phyloP scores from a whole-genome alignment of 1,284 basidiomycete species.

The Phlebopus sp. region DNA sequence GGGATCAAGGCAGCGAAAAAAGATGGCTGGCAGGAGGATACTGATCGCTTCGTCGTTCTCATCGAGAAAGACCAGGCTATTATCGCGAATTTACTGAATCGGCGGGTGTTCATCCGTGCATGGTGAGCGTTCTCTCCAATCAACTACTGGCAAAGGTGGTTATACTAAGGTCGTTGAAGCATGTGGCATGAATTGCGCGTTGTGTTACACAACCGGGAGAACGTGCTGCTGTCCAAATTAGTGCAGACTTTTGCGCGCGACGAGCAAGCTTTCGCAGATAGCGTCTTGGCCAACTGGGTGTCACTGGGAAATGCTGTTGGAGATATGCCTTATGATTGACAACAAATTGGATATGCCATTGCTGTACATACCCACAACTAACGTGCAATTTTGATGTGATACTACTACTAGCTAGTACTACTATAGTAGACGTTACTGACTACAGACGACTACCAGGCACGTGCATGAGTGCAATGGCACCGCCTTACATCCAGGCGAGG shows the following conservation, averaged over 20 bases:
- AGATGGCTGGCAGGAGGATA: slow-evolving; percentile 81
- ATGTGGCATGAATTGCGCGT: slow-evolving; percentile 92
- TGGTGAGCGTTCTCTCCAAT: slow-evolving; percentile 48
- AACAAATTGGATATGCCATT: slow-evolving; percentile 1
- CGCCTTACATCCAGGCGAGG: no score
- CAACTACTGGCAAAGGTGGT: not conserved
- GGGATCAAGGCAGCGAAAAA: slow-evolving; percentile 64
- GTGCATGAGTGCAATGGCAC: no score
- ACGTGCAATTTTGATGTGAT: not conserved
- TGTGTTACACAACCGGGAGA: slow-evolving; percentile 85
- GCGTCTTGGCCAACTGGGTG: slow-evolving; percentile 67
- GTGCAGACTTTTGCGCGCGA: slow-evolving; percentile 71
- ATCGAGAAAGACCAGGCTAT: slow-evolving; percentile 78
- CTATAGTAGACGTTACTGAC: no score
- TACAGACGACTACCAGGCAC: no score
- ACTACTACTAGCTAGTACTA: no score
- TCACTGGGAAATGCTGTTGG: slow-evolving; percentile 69
- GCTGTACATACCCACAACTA: not conserved
- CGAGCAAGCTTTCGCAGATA: slow-evolving; percentile 64
- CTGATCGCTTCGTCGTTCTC: slow-evolving; percentile 62
- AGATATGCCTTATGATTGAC: slow-evolving; percentile 79
- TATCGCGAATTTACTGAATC: slow-evolving; percentile 65
- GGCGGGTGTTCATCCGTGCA: slow-evolving; percentile 81
- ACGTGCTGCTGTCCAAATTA: slow-evolving; percentile 71
- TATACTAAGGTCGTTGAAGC: slow-evolving; percentile 39